phyloP scores from a whole-genome alignment of 2,329 filamentous ascomycete genomes.

The Phialophora chinensis region DNA sequence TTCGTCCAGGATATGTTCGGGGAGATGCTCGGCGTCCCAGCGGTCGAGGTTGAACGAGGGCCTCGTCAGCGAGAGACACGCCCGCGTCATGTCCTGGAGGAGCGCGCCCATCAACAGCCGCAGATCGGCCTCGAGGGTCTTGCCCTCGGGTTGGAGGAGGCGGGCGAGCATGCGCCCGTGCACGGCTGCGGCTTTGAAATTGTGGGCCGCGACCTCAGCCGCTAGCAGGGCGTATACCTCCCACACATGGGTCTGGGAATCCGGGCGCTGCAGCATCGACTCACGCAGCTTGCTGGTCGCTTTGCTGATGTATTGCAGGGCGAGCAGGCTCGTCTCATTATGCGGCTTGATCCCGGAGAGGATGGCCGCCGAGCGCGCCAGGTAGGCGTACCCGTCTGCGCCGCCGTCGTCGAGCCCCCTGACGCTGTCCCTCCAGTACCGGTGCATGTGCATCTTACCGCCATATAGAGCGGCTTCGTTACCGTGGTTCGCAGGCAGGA shows the following conservation, averaged over 20 bases:
- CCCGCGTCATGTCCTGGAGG: constrained; percentile 17
- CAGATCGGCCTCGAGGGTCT: neutral
- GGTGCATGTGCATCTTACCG: neutral
- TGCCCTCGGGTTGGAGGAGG: constrained; percentile 18
- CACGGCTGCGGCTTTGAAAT: constrained; percentile 20
- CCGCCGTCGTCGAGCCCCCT: constrained; percentile 9
- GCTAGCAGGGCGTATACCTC: constrained; percentile 26
- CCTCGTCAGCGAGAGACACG: constrained; percentile 19
- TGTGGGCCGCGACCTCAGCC: constrained; percentile 21
- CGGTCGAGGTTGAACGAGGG: constrained; percentile 22
- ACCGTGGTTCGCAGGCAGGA: constrained; percentile 10
- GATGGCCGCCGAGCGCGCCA: constrained; percentile 12
- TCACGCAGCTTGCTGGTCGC: constrained; percentile 16
- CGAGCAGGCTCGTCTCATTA: neutral
- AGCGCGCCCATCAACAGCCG: constrained; percentile 17
- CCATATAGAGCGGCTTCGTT: constrained; percentile 9
- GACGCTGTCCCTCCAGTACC: constrained; percentile 18
- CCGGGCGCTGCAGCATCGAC: neutral
- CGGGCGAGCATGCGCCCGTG: constrained; percentile 20
- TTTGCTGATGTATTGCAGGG: constrained; percentile 16
- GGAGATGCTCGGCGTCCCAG: constrained; percentile 17
- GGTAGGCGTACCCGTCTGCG: constrained; percentile 16
- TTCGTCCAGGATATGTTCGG: neutral
- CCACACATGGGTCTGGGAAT: constrained; percentile 4
- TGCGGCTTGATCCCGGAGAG: neutral